Conservation (phyloP, 768 basidiomycete species). For the Coprinellus micaceus region DNA sequence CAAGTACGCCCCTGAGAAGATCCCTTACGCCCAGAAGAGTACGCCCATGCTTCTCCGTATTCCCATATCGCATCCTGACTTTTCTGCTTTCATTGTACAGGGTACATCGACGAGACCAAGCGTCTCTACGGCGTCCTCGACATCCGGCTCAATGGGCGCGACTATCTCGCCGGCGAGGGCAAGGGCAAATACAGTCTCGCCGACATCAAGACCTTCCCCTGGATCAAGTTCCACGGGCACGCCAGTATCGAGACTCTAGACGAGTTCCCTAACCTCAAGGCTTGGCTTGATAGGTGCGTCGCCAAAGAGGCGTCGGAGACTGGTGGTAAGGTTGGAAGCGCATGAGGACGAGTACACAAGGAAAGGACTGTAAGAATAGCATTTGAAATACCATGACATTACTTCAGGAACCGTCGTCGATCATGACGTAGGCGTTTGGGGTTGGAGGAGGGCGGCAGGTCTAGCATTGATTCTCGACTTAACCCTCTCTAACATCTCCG, state of each 20-base stretch:
- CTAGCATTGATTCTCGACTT: too few species aligned
- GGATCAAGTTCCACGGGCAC: slow-evolving; percentile 49
- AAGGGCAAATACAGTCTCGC: slow-evolving; percentile 67
- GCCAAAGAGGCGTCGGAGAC: slow-evolving; percentile 2
- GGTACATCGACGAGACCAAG: slow-evolving; percentile 78
- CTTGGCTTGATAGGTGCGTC: slow-evolving; percentile 20
- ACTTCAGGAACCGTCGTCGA: too few species aligned
- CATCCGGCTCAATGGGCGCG: slow-evolving; percentile 65
- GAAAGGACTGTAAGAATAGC: background rate
- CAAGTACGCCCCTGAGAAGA: slow-evolving; percentile 58
- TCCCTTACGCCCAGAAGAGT: slow-evolving; percentile 69
- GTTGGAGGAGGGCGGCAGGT: too few species aligned
- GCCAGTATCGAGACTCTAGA: slow-evolving; percentile 56
- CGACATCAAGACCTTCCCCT: slow-evolving; percentile 65
- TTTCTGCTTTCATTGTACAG: slow-evolving; percentile 26
- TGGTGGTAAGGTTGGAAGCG: slow-evolving; percentile 1
- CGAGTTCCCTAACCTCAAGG: slow-evolving; percentile 60
- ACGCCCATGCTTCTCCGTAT: slow-evolving; percentile 21
- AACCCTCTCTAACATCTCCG: too few species aligned
- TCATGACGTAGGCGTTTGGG: too few species aligned
- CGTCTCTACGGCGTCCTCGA: slow-evolving; percentile 84
- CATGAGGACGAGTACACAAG: too few species aligned
- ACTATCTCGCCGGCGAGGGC: slow-evolving; percentile 77
- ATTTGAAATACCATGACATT: background rate
- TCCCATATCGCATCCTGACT: background rate